Base-by-base conservation (phyloP, 2,329 filamentous ascomycete species). In the Rutstroemia sp. region DNA sequence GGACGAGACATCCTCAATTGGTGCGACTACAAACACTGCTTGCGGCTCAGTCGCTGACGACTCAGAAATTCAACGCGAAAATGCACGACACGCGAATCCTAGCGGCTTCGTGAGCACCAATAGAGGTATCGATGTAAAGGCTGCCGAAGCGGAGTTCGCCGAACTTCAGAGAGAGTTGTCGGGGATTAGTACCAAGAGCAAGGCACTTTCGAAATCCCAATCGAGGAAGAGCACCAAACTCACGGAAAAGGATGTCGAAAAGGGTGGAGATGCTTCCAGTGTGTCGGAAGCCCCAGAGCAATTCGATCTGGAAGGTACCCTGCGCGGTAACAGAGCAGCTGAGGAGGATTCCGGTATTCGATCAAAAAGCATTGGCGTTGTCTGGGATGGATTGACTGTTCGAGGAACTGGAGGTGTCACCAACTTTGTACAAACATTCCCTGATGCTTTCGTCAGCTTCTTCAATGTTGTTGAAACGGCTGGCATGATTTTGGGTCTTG, bases 301-400 rank as follows among this genome's bases (percentile, higher is more conserved):
- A 9, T 95, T 94, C 70, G 86, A 95, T 67, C 76, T 96, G 39
- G 88, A 95, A 69, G 72, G 76, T 8, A 84, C 86, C 3, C 74
- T 95, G 58, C 81, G 88, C 46, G 88, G 89, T 2, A 84, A 84
- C 55, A 78, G 87, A 56, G 80, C 79, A 47, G 86, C 89, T 8
- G 87, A 90, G 66, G 78, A 81, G 59, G 83, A 87, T 60, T 87
- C 88, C 5, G 90, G 90, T 1, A 95, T 95, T 71, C 85, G 84
- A 58, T 78, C 84, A 5, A 95, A 95, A 75, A 83, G 87, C 64
- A 87, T 91, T 58, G 87, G 88, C 30, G 87, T 90, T 0, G 80
- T 88, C 60, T 95, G 89, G 88, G 82, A 94, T 54, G 78, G 79
- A 17, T 73, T 95, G 49, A 89, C 87, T 0, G 89, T 94, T 41